phyloP scores from a whole-genome alignment of 768 basidiomycete species.

The Amanita muscaria region DNA sequence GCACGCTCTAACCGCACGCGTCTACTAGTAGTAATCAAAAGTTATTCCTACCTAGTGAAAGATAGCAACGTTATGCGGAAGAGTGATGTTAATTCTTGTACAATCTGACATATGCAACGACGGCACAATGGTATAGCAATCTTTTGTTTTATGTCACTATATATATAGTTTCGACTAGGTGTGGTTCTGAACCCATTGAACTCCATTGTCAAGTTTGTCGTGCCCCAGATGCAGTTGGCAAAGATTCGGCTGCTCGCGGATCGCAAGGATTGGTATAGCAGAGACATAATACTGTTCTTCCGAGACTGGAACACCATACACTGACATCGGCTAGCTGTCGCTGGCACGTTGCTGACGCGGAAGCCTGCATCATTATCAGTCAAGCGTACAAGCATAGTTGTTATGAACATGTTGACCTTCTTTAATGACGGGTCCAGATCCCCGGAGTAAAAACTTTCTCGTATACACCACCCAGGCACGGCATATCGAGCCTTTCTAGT shows the following conservation, averaged over 20 bases:
- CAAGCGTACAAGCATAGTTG: slow-evolving; percentile 1
- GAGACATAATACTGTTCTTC: slow-evolving; percentile 3
- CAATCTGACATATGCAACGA: too few species aligned
- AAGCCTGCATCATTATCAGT: slow-evolving; percentile 3
- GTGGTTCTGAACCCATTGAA: too few species aligned
- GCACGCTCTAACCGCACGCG: too few species aligned
- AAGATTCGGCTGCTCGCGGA: slow-evolving; percentile 2
- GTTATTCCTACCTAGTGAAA: too few species aligned
- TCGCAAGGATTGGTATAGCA: slow-evolving; percentile 2
- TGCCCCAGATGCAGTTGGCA: slow-evolving; percentile 5
- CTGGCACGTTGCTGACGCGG: slow-evolving; percentile 2
- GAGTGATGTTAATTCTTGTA: too few species aligned
- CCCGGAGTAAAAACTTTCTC: slow-evolving; percentile 5
- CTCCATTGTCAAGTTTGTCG: too few species aligned
- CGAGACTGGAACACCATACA: too few species aligned
- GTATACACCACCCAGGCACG: slow-evolving; percentile 2
- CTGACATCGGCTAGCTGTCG: slow-evolving; percentile 3
- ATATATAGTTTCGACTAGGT: too few species aligned
- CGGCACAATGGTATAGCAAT: too few species aligned
- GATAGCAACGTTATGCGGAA: too few species aligned
- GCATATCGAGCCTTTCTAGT: slow-evolving; percentile 6
- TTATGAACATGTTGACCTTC: slow-evolving; percentile 1
- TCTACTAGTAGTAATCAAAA: too few species aligned
- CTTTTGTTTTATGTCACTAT: too few species aligned
- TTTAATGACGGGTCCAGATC: slow-evolving; percentile 3